A percentile compares a stretch with the other conserved stretches of the same genome.
Evolutionary conservation across 768 basidiomycete species (phyloP).

Genomic region (Amanita fuliginea): DNA sequence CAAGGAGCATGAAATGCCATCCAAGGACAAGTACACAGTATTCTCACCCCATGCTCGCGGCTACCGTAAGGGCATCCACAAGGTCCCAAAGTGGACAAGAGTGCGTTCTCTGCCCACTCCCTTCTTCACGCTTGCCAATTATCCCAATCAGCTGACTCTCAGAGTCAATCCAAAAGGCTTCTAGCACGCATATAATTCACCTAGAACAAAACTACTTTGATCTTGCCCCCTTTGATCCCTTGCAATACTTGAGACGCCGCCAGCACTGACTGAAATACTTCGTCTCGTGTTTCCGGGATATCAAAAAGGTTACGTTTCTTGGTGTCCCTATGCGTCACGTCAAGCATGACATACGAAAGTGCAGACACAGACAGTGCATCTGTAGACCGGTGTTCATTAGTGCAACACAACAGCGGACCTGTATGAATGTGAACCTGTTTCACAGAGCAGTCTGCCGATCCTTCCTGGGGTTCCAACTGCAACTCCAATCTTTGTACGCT

Average conservation of each 20-base stretch:
- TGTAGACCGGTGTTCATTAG: conserved; percentile 17
- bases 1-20: conserved; percentile 86
- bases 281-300: conserved; percentile 76
- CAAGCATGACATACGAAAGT: conserved; percentile 77
- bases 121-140: neutral
- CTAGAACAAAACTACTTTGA: conserved; percentile 75
- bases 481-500: conserved; percentile 74
- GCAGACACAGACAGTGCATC: conserved; percentile 65
- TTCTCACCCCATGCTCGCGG: conserved; percentile 60
- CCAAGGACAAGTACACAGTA: conserved; percentile 92
- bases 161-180: conserved; percentile 89
- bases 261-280: conserved; percentile 67
- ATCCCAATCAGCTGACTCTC: conserved; percentile 53
- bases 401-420: neutral
- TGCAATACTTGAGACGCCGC: conserved; percentile 49
- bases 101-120: conserved; percentile 30
- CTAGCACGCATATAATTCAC: conserved; percentile 27
- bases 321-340: conserved; percentile 59
- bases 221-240: conserved; percentile 59
- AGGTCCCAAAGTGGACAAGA: conserved; percentile 95
- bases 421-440: conserved; percentile 38
- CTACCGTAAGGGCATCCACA: conserved; percentile 93
- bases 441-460: conserved; percentile 74
- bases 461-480: conserved; percentile 92
- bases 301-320: conserved; percentile 72